Conservation (phyloP, 768 basidiomycete genomes). For the Mycena albidolilacea region DNA sequence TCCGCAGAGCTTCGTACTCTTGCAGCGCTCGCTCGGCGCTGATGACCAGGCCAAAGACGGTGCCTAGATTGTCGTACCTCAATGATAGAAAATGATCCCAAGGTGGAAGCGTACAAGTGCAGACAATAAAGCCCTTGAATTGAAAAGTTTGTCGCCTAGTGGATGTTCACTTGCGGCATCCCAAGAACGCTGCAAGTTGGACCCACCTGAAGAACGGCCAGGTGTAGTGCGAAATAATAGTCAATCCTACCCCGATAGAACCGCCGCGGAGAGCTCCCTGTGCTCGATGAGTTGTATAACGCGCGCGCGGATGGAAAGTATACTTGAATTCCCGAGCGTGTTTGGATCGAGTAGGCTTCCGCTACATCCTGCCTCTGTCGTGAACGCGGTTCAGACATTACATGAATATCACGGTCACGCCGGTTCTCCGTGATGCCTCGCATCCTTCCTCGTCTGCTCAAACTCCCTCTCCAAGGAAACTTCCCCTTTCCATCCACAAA, state of each 20-base stretch:
- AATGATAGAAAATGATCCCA: slow-evolving; percentile 29
- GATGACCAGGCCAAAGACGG: slow-evolving; percentile 79
- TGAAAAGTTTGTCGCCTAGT: slow-evolving; percentile 83
- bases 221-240: slow-evolving; percentile 74
- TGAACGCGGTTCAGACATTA: slow-evolving; percentile 45
- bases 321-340: slow-evolving; percentile 71
- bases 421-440: slow-evolving; percentile 67
- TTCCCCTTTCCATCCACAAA: slow-evolving; percentile 29
- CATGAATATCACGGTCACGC: slow-evolving; percentile 16
- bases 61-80: slow-evolving; percentile 51
- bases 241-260: slow-evolving; percentile 65
- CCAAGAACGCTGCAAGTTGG: not conserved
- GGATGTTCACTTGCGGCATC: slow-evolving; percentile 20
- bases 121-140: slow-evolving; percentile 85
- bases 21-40: slow-evolving; percentile 84
- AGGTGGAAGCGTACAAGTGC: slow-evolving; percentile 68
- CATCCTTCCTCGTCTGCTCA: slow-evolving; percentile 76
- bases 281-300: slow-evolving; percentile 22
- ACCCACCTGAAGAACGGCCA: slow-evolving; percentile 82
- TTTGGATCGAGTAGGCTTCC: slow-evolving; percentile 71
- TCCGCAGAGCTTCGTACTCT: slow-evolving; percentile 75
- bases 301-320: slow-evolving; percentile 42
- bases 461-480: slow-evolving; percentile 46
- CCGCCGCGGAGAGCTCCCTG: slow-evolving; percentile 69
- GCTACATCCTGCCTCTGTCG: slow-evolving; percentile 70